phyloP scores from a whole-genome alignment of 306 rosid species.

The Notholithocarpus densiflorus region DNA sequence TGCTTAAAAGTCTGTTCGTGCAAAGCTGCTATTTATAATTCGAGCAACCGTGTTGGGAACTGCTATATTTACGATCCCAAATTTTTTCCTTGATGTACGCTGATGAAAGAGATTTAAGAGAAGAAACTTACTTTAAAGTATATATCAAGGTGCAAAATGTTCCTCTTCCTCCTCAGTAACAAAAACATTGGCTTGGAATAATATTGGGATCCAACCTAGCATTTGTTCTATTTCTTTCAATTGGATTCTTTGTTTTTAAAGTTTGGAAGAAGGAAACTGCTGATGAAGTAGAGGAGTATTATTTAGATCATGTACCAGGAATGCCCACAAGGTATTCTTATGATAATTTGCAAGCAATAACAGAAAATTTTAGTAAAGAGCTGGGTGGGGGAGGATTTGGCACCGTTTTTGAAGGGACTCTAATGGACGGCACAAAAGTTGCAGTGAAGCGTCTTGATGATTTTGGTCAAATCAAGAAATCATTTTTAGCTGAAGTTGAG shows the following conservation, averaged over 20 bases:
- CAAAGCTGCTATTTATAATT: not conserved
- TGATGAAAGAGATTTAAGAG: too few species aligned
- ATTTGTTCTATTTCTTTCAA: not conserved
- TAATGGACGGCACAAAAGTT: constrained; percentile 4
- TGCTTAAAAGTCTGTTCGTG: constrained; percentile 7
- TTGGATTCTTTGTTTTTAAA: not conserved
- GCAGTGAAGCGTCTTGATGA: constrained; percentile 16
- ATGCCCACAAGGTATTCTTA: constrained; percentile 2
- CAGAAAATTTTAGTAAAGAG: not conserved
- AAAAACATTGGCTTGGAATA: not conserved
- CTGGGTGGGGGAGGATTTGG: constrained; percentile 9
- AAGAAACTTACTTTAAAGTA: not conserved
- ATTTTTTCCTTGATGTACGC: not conserved
- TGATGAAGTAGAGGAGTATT: not conserved
- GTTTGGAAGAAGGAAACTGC: not conserved
- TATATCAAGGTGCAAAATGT: not conserved
- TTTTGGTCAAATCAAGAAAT: not conserved
- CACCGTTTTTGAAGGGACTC: constrained; percentile 10
- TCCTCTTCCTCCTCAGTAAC: not conserved
- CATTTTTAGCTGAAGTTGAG: constrained; percentile 23
- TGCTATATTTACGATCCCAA: constrained; percentile 3
- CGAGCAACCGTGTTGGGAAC: not conserved
- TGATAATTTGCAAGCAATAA: not conserved
- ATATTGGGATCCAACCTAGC: not conserved
- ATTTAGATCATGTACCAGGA: not conserved